Conservation (phyloP, 106 monocot genomes). For the Chionographis japonica region DNA sequence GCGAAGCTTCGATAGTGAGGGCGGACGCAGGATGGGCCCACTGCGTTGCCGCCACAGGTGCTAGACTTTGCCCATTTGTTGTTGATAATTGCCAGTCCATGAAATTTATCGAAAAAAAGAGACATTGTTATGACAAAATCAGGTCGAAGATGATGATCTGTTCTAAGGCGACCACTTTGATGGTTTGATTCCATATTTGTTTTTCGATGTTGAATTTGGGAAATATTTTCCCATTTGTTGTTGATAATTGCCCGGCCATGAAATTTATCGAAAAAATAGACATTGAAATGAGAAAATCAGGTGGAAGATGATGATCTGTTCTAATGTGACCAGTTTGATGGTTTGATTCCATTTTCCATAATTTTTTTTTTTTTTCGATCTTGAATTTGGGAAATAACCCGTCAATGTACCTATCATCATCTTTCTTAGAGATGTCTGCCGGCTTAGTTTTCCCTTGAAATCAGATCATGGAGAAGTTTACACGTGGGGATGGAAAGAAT, state of each 20-base stretch:
- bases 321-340: no score
- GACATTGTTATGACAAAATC: no score
- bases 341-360: no score
- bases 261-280: no score
- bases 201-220: not conserved
- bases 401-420: not conserved
- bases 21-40: conserved; percentile 99
- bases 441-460: not conserved
- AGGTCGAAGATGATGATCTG: no score
- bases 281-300: no score
- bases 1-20: conserved; percentile 46
- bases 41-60: conserved; percentile 84
- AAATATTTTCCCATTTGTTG: not conserved
- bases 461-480: conserved; percentile 79
- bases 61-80: not conserved
- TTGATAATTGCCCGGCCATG: not conserved
- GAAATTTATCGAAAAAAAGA: no score
- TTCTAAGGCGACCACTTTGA: no score
- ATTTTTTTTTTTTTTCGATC: no score
- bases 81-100: no score
- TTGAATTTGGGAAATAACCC: no score
- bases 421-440: not conserved
- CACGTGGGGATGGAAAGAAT: conserved; percentile 99
- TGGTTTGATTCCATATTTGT: not conserved
- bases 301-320: no score